These are phyloP conservation scores for Mercurialis annua DNA, from an alignment of 345 rosid genomes.

Conservation along the genomic window DNA sequence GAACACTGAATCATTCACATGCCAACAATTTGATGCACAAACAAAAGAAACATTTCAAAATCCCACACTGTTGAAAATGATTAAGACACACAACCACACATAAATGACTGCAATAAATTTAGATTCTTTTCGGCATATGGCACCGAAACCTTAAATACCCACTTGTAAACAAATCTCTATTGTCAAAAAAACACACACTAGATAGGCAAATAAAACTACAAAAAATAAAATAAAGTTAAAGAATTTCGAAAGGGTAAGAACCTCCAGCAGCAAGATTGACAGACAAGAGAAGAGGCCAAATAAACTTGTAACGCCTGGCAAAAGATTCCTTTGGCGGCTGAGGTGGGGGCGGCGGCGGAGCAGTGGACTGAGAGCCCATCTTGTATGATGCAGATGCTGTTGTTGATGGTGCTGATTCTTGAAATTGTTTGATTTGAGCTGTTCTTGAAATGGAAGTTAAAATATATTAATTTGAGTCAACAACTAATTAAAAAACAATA, in stretches of 20 bases:
- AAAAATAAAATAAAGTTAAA: neutral
- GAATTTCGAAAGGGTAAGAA: constrained; percentile 11
- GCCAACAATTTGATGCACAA: neutral
- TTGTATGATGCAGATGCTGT: constrained; percentile 52
- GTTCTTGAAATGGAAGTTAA: constrained; percentile 25
- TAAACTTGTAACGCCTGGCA: constrained; percentile 71
- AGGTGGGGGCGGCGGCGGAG: constrained; percentile 48
- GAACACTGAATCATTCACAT: neutral
- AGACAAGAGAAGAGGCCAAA: constrained; percentile 76
- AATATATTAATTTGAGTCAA: constrained; percentile 8
- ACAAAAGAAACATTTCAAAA: neutral
- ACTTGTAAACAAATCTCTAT: neutral
- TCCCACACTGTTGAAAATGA: neutral
- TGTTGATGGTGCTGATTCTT: constrained; percentile 39
- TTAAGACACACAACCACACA: neutral
- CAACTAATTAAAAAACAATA: neutral
- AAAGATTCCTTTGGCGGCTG: constrained; percentile 73
- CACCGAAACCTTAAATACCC: neutral
- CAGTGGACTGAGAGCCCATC: constrained; percentile 47
- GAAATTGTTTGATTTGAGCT: constrained; percentile 55
- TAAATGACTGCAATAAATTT: neutral
- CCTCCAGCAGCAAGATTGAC: constrained; percentile 84
- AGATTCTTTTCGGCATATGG: neutral
- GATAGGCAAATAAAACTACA: neutral
- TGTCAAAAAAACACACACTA: constrained; percentile 1